Conservation (phyloP, 495 filamentous ascomycete genomes). For the Penicillium macrosclerotiorum region DNA sequence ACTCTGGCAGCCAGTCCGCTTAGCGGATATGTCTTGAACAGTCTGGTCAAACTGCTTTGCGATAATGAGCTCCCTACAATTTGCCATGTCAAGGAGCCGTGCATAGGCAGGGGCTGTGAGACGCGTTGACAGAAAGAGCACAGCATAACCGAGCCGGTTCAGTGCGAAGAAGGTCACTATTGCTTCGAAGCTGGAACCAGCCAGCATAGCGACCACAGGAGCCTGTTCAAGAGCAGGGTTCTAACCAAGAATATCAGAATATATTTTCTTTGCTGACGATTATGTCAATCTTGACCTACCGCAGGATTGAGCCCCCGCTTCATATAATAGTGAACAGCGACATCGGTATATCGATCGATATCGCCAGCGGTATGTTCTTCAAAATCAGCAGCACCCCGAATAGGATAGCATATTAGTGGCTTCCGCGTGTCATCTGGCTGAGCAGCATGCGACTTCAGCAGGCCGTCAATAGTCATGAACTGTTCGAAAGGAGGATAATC, state of each 20-base stretch:
- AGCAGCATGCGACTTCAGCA: conserved; percentile 23
- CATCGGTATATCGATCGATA: conserved; percentile 25
- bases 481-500: conserved; percentile 20
- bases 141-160: conserved; percentile 53
- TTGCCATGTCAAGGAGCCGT: conserved; percentile 45
- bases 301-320: conserved; percentile 19
- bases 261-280: too few relatives aligned
- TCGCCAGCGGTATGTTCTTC: conserved; percentile 27
- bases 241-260: conserved; percentile 2
- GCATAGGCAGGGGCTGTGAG: conserved; percentile 49
- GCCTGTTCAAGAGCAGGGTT: conserved; percentile 19
- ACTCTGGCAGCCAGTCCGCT: conserved; percentile 10
- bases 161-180: conserved; percentile 54
- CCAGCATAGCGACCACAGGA: conserved; percentile 49
- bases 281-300: conserved; percentile 6
- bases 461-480: conserved; percentile 24
- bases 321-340: conserved; percentile 24
- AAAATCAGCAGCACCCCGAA: conserved; percentile 20
- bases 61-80: conserved; percentile 39
- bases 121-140: conserved; percentile 56
- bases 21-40: conserved; percentile 15
- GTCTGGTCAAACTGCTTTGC: conserved; percentile 14
- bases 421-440: conserved; percentile 15
- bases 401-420: conserved; percentile 26
- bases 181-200: conserved; percentile 53